Evolutionary conservation across 2,329 filamentous ascomycete genomes (phyloP), one percentile per base, ranked within the genome.

Genomic region (Trichoderma harzianum): DNA sequence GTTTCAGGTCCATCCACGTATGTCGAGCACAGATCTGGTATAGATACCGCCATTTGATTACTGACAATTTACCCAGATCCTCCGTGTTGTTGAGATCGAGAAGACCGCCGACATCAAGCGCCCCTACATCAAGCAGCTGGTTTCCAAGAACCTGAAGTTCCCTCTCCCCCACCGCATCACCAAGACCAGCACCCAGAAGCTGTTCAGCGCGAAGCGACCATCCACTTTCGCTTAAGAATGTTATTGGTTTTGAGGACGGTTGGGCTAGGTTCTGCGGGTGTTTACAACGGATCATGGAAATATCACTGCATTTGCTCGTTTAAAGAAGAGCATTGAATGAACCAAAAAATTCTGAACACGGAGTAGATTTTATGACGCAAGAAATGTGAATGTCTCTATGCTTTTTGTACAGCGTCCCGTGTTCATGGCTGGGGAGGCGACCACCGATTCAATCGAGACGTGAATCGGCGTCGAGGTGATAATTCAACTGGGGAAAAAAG

Each of bases 1-100:
- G 96, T 82, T 99, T 99, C 90, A 91, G 96, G 87, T 97, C 93
- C 79, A 96, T 99, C 85, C 95, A 98, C 91, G 95, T 98, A 94
- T 77, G 95, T 89, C 18, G 43, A 32, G 30, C n/a, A 26, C 39
- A 26, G 14, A 7, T 55, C 65, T 12, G 11, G 34, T 75, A 66
- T 74, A 36, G 10, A 51, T 21, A 26, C 7, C 3, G n/a, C 36
- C 11, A 18, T 14, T 21, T 28, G 5, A 36, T 75, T 60, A 62
- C 60, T 74, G 70, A 75, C 73, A 12, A 51, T 12, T 16, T 34
- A 47, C 67, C 66, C 72, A 98, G 95, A 95, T 99, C 85, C 93
- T 99, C 85, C 97, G 97, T 86, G 95, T 99, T 80, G 92, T 97
- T 81, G 96, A 99, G 89, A 85, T 99, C 82, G 92, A 97, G 89